Evolutionary conservation across 441 rosid genomes (phyloP).

Genomic region (Omphalea diandra): DNA sequence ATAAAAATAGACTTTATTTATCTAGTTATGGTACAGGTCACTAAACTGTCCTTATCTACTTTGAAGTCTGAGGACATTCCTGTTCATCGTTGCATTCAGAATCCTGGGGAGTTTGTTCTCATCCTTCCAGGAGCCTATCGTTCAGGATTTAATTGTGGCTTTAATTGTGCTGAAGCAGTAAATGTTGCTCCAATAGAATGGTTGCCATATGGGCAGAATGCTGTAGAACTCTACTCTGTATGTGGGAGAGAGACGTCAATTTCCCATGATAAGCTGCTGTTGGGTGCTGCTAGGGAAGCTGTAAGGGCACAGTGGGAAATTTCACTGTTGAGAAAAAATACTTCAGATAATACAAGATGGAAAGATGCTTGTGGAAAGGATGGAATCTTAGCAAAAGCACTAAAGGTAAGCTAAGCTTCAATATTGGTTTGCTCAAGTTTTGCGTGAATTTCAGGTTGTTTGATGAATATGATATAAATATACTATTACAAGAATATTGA

Average conservation of each 20-base stretch:
- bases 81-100: slow-evolving; percentile 59
- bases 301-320: slow-evolving; percentile 65
- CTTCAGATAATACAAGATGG: slow-evolving; percentile 50
- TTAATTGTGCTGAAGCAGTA: slow-evolving; percentile 68
- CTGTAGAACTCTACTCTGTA: slow-evolving; percentile 53
- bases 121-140: slow-evolving; percentile 71
- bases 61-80: slow-evolving; percentile 65
- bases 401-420: slow-evolving; percentile 45
- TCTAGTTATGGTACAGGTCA: slow-evolving; percentile 42
- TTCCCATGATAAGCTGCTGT: slow-evolving; percentile 69
- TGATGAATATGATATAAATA: not conserved
- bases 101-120: slow-evolving; percentile 74
- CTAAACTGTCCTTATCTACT: slow-evolving; percentile 40
- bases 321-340: slow-evolving; percentile 38
- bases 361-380: slow-evolving; percentile 54
- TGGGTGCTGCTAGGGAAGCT: slow-evolving; percentile 65
- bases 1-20: not conserved
- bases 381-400: slow-evolving; percentile 53
- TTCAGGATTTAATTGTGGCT: slow-evolving; percentile 74
- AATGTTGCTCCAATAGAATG: slow-evolving; percentile 80
- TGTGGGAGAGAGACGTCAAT: slow-evolving; percentile 48
- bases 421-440: slow-evolving; percentile 4
- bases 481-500: no score
- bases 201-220: slow-evolving; percentile 67
- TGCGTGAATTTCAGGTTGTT: not conserved